Base-by-base conservation (phyloP, 768 basidiomycete species). In the Tylopilus felleus region DNA sequence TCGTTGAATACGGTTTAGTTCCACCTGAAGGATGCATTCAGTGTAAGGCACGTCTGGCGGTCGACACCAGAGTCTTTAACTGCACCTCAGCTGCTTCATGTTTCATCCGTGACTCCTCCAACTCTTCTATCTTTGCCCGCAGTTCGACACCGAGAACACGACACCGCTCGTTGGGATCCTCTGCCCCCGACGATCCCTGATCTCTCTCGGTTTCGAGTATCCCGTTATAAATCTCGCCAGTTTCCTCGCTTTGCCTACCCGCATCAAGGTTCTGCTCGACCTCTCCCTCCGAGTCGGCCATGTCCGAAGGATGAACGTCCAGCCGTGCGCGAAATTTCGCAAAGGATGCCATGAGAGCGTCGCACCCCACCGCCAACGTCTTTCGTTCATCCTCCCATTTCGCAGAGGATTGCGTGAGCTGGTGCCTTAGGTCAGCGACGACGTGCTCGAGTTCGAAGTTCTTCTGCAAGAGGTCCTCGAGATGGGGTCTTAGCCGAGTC, bases 301-400 rank as follows among this genome's bases (percentile, higher is more conserved):
- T 55, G 23, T 65, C 63, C 36, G 56, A 51, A 27, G 57, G 47
- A 25, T 67, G 64, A 2, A 52, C 41, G 40, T 66, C 65, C 1
- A 68, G 44, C 4, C 57, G 58, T 33, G 65, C 64, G 27, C 65
- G 65, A 43, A 65, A 68, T 40, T 68, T 66, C 25, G 66, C 66
- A 61, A 66, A 66, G 23, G 66, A 68, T n/a, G 65, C 64, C 65
- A 66, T 66, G 60, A 66, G 66, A 16, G 31, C 12, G 36, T 66
- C 66, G 27, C 65, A 66, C 29, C 58, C 58, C 43, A 45, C 39
- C 45, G 54, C 56, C 31, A 66, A 47, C 31, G 50, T 49, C 58
- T 66, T 66, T 45, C 66, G 65, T 54, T 66, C 65, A 31, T 66
- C 66, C 8, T 56, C 66, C 66, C 65, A 66, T 58, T 65, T 65